phyloP scores from a whole-genome alignment of 1,284 basidiomycete genomes.

The Leccinum pachyderme region DNA sequence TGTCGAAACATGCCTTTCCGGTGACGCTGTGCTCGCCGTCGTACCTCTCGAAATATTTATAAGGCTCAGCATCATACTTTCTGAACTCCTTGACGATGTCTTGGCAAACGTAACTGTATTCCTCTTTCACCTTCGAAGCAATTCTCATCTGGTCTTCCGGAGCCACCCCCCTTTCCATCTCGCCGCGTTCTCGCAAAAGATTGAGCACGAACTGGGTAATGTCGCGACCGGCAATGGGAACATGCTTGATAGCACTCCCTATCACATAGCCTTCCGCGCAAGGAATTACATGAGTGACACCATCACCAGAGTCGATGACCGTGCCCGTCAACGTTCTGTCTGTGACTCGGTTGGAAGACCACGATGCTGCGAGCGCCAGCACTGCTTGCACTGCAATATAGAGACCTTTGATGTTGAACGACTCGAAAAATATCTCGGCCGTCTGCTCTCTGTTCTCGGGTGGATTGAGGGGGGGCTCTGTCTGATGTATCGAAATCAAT shows the following conservation, averaged over 20 bases:
- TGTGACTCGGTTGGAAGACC: conserved; percentile 91
- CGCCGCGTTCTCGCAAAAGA: conserved; percentile 92
- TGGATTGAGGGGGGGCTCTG: conserved; percentile 96
- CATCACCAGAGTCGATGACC: conserved; percentile 98
- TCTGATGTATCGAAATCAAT: conserved; percentile 49
- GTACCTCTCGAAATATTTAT: conserved; percentile 94
- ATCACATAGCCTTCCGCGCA: conserved; percentile 99
- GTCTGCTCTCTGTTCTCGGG: conserved; percentile 99
- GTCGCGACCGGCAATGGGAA: conserved; percentile 97
- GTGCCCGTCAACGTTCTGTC: conserved; percentile 96
- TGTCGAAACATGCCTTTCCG: conserved; percentile 61
- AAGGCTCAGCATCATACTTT: conserved; percentile 96
- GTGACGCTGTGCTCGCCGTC: conserved; percentile 94
- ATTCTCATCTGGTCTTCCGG: conserved; percentile 96
- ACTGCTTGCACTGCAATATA: conserved; percentile 99
- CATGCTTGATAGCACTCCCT: conserved; percentile 98
- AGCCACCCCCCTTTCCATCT: conserved; percentile 73
- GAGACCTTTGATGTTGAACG: conserved; percentile 96
- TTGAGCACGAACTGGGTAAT: conserved; percentile 98
- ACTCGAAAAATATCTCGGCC: conserved; percentile 99
- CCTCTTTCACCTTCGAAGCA: conserved; percentile 96
- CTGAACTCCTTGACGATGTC: conserved; percentile 99
- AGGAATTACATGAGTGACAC: conserved; percentile 97
- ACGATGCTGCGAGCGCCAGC: conserved; percentile 96
- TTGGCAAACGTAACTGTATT: conserved; percentile 98